Evolutionary conservation across 192 early-diverging fungal species (phyloP).

Genomic region (Backusella psychrophila): DNA sequence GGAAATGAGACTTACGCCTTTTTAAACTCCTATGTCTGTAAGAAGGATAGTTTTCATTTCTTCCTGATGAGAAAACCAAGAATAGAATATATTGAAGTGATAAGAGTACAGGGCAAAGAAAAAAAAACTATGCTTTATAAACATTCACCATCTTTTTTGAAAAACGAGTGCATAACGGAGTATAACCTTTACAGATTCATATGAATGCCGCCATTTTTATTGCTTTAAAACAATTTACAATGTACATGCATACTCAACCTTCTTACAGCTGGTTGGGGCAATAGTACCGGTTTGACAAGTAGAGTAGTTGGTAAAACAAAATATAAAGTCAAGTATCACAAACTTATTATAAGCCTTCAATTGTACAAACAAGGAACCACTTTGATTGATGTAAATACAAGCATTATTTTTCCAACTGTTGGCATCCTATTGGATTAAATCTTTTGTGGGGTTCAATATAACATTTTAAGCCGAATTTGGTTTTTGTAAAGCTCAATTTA

Average conservation of each 20-base stretch:
- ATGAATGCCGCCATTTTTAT: background rate
- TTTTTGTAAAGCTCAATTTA: background rate
- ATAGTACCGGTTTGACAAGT: background rate
- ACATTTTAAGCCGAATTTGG: background rate
- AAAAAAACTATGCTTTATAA: background rate
- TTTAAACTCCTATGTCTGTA: background rate
- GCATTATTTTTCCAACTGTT: background rate
- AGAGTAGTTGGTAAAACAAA: background rate
- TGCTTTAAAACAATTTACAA: background rate
- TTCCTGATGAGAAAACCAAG: background rate
- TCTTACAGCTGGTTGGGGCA: background rate
- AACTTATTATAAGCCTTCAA: background rate
- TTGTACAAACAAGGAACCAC: background rate
- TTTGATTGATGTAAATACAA: background rate
- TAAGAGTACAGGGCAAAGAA: background rate
- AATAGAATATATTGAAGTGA: background rate
- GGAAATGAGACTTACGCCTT: background rate
- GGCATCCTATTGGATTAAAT: background rate
- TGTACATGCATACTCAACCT: background rate
- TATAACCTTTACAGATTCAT: background rate
- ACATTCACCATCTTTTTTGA: background rate
- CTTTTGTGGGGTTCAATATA: too few species aligned
- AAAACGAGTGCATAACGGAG: background rate
- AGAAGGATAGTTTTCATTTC: background rate
- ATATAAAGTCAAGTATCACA: background rate